Percentiles rank a stretch among this genome's conserved stretches.
phyloP scores from a whole-genome alignment of 352 stramenopile species.

The Phytophthora europaea region DNA sequence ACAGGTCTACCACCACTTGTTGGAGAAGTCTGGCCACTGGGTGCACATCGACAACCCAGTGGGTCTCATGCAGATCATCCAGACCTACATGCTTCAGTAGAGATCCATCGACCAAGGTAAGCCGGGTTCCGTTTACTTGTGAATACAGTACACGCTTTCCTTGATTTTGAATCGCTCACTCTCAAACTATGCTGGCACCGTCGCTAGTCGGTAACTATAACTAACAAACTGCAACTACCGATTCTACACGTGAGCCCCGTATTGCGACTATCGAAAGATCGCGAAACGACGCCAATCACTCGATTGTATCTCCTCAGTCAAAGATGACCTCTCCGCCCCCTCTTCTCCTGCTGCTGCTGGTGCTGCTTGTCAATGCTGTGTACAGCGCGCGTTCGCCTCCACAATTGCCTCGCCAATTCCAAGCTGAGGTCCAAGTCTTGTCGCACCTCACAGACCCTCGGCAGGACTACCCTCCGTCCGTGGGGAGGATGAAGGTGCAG shows the following conservation, averaged over 20 bases:
- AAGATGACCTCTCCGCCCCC: constrained; percentile 2
- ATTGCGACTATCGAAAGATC: constrained; percentile 34
- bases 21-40: constrained; percentile 84
- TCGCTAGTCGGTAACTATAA: constrained; percentile 11
- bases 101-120: constrained; percentile 10
- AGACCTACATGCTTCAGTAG: constrained; percentile 48
- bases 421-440: constrained; percentile 60
- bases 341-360: constrained; percentile 24
- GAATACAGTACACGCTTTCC: constrained; percentile 8
- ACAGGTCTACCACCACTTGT: constrained; percentile 72
- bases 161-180: too few relatives aligned
- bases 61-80: constrained; percentile 77
- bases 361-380: constrained; percentile 2
- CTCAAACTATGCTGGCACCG: too few relatives aligned
- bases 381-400: constrained; percentile 24
- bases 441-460: constrained; percentile 73
- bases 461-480: constrained; percentile 65
- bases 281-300: constrained; percentile 27
- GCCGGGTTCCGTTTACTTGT: neutral
- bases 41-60: constrained; percentile 88
- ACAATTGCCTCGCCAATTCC: constrained; percentile 66
- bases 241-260: constrained; percentile 17
- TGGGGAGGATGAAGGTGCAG: constrained; percentile 61
- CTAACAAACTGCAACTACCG: neutral
- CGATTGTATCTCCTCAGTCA: constrained; percentile 1